phyloP scores from a whole-genome alignment of 306 rosid species.

The Betula pendula region DNA sequence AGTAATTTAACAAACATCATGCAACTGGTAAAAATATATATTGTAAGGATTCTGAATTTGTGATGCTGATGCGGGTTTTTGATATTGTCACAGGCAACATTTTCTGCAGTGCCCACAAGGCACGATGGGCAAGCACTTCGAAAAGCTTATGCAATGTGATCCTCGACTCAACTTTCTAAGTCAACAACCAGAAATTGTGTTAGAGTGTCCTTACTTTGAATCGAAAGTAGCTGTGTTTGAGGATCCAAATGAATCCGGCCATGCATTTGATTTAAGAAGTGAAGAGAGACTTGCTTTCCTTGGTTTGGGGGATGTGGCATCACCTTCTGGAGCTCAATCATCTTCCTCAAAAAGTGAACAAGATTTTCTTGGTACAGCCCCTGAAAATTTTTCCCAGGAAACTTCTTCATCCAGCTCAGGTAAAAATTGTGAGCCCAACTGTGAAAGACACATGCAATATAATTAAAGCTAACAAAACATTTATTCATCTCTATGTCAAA shows the following conservation, averaged over 20 bases:
- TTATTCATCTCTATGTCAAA: neutral
- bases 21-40: no score
- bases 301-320: constrained; percentile 52
- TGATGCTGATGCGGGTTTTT: constrained; percentile 5
- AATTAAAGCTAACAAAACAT: neutral
- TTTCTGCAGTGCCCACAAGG: constrained; percentile 70
- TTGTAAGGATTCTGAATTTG: neutral
- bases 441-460: neutral
- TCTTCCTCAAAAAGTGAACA: constrained; percentile 60
- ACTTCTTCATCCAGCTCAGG: constrained; percentile 68
- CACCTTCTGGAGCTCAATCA: constrained; percentile 62
- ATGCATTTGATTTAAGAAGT: constrained; percentile 34
- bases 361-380: constrained; percentile 39
- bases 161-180: constrained; percentile 73
- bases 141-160: constrained; percentile 83
- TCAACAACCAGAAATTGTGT: constrained; percentile 63
- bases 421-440: constrained; percentile 24
- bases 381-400: constrained; percentile 53
- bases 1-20: no score
- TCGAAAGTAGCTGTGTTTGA: constrained; percentile 31
- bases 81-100: constrained; percentile 54
- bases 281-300: constrained; percentile 42
- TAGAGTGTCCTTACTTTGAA: constrained; percentile 71
- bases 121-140: constrained; percentile 69
- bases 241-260: constrained; percentile 45